Evolutionary conservation across 306 rosid species (phyloP), one percentile per base, ranked within the genome.

Genomic region (Cercis canadensis): DNA sequence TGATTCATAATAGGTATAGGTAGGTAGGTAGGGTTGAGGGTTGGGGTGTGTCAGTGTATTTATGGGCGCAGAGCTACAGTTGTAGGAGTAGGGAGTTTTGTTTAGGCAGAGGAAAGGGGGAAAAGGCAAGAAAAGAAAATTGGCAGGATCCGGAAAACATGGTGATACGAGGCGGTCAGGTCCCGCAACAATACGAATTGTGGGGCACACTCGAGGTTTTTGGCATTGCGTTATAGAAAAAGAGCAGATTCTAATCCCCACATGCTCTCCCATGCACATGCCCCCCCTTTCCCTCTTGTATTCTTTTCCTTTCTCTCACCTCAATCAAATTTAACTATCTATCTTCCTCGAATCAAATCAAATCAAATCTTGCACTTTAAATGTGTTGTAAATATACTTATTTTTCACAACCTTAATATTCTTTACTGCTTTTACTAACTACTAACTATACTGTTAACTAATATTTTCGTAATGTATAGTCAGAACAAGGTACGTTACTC

Each of bases 101-200:
- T n/a, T n/a, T n/a, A n/a, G n/a, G n/a, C n/a, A n/a, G n/a, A n/a
- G n/a, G n/a, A n/a, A n/a, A n/a, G n/a, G n/a, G n/a, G n/a, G n/a
- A n/a, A n/a, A n/a, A n/a, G n/a, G n/a, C n/a, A n/a, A 31, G 76
- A 43, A 70, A 68, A 50, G 70, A 54, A 73, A 76, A 66, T 73
- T 84, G 84, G 92, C 90, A 75, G 79, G 90, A 84, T 91, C 97
- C 95, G 85, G 62, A 83, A 87, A 91, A 91, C 87, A 79, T 84
- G 92, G 43, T 55, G 69, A 73, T 54, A 69, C 18, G 70, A 80
- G 66, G 73, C 57, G 21, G 7, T 73, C 24, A 73, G 90, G 92
- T 46, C 95, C 96, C 84, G 81, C 67, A 41, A 40, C 52, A 79
- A 81, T 85, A 82, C 63, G 46, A 79, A 83, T 78, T 81, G 75